Percentiles rank a stretch among this genome's conserved stretches.
Evolutionary conservation across 805 yeast species (phyloP).

Genomic region (Cyberlindnera euphorbiiphila): DNA sequence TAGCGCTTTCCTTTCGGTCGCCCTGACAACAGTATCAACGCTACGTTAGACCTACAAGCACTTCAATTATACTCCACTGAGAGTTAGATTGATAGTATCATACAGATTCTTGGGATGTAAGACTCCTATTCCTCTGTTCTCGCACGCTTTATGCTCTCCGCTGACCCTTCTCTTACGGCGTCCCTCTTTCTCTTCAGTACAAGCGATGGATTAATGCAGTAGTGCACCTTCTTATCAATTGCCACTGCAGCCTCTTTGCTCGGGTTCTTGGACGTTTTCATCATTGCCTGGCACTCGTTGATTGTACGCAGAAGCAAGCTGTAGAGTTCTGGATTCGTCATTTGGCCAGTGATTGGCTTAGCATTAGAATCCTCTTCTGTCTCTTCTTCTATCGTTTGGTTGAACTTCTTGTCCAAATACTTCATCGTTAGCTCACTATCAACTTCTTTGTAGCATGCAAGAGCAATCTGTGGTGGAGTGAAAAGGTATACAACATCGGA

Average conservation of each 20-base stretch:
- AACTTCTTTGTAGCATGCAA: constrained; percentile 72
- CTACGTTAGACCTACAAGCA: too few relatives aligned
- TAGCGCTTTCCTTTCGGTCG: too few relatives aligned
- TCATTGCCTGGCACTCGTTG: constrained; percentile 42
- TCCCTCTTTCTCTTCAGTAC: constrained; percentile 44
- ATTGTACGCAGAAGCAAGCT: constrained; percentile 44
- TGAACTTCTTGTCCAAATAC: constrained; percentile 64
- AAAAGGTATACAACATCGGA: constrained; percentile 74
- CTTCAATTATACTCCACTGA: too few relatives aligned
- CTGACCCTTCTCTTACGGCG: constrained; percentile 11
- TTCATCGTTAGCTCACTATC: constrained; percentile 61
- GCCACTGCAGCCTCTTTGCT: constrained; percentile 57
- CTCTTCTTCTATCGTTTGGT: constrained; percentile 13
- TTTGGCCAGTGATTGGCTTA: too few relatives aligned
- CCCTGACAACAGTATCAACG: too few relatives aligned
- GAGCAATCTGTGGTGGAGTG: constrained; percentile 94
- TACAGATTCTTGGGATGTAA: too few relatives aligned
- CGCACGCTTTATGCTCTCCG: constrained; percentile 26
- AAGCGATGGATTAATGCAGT: constrained; percentile 55
- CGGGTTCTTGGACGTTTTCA: constrained; percentile 42
- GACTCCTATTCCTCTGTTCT: background rate
- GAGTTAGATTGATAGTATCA: too few relatives aligned
- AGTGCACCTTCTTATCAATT: constrained; percentile 62
- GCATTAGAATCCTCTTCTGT: constrained; percentile 16
- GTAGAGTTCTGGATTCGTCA: too few relatives aligned